Evolutionary conservation across 1,139 yeast species (phyloP).

Genomic region (Arxiozyma heterogenica): DNA sequence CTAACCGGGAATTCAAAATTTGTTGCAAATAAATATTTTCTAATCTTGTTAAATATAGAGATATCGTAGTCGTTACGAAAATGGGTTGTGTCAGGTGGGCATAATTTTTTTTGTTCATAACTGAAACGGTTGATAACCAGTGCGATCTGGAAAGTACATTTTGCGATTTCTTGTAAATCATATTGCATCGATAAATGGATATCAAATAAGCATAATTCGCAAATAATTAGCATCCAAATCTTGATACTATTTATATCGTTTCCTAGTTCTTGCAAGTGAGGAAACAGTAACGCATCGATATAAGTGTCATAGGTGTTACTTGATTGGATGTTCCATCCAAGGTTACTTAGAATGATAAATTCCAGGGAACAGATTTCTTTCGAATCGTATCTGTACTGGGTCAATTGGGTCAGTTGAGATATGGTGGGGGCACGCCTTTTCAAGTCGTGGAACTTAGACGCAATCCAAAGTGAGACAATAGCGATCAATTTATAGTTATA

Average conservation of each 20-base stretch:
- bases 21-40: neutral
- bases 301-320: conserved; percentile 13
- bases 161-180: conserved; percentile 1
- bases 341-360: conserved; percentile 45
- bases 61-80: neutral
- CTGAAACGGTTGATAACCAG: neutral
- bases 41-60: neutral
- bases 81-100: neutral
- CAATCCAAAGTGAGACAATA: conserved; percentile 63
- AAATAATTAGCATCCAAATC: conserved; percentile 18
- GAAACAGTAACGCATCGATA: conserved; percentile 11
- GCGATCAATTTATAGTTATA: conserved; percentile 52
- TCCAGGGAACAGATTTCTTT: conserved; percentile 60
- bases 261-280: neutral
- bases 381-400: conserved; percentile 55
- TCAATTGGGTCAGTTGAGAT: conserved; percentile 38
- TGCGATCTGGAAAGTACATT: conserved; percentile 1
- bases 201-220: conserved; percentile 12
- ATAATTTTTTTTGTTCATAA: neutral
- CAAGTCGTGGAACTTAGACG: conserved; percentile 62
- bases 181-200: conserved; percentile 7
- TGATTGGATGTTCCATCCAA: conserved; percentile 14
- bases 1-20: conserved; percentile 10
- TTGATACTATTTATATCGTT: conserved; percentile 12
- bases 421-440: conserved; percentile 57